Conservation (phyloP, 2,329 filamentous ascomycete species). For the Phaeosphaeriaceae sp. region DNA sequence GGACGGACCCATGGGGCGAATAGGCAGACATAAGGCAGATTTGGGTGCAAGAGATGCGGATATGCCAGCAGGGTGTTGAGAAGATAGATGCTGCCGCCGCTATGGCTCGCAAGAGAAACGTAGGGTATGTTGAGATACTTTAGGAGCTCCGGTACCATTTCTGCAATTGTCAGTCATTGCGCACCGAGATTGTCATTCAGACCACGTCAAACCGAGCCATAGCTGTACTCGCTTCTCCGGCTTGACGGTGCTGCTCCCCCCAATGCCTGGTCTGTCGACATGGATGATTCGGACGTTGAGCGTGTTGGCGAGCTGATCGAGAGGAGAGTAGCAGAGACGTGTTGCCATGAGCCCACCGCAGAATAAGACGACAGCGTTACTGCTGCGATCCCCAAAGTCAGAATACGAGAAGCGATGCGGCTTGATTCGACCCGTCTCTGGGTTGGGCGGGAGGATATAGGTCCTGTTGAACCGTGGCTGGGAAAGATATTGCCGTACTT, state of each 20-base stretch:
- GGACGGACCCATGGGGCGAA: constrained; percentile 44
- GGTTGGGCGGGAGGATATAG: constrained; percentile 31
- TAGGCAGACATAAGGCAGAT: constrained; percentile 35
- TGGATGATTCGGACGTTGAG: constrained; percentile 39
- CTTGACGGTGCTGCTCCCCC: constrained; percentile 34
- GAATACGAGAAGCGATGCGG: constrained; percentile 37
- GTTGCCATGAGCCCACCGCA: constrained; percentile 38
- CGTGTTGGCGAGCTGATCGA: constrained; percentile 35
- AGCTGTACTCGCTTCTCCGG: constrained; percentile 30
- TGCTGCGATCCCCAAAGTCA: constrained; percentile 37
- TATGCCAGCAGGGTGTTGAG: constrained; percentile 37
- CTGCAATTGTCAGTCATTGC: constrained; percentile 17
- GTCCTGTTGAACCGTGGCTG: constrained; percentile 35
- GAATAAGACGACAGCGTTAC: constrained; percentile 38
- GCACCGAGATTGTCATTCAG: not conserved
- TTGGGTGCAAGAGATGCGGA: constrained; percentile 34
- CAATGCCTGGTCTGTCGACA: constrained; percentile 38
- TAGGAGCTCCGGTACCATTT: constrained; percentile 39
- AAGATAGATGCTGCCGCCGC: constrained; percentile 39
- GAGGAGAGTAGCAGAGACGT: constrained; percentile 31
- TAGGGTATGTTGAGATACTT: constrained; percentile 36
- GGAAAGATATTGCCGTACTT: constrained; percentile 37
- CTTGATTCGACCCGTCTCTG: constrained; percentile 18
- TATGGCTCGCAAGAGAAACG: constrained; percentile 42
- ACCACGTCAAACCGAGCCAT: constrained; percentile 32